These are phyloP conservation scores for Xylona heveae DNA, from an alignment of 495 filamentous ascomycete species.

Conservation along the genomic window DNA sequence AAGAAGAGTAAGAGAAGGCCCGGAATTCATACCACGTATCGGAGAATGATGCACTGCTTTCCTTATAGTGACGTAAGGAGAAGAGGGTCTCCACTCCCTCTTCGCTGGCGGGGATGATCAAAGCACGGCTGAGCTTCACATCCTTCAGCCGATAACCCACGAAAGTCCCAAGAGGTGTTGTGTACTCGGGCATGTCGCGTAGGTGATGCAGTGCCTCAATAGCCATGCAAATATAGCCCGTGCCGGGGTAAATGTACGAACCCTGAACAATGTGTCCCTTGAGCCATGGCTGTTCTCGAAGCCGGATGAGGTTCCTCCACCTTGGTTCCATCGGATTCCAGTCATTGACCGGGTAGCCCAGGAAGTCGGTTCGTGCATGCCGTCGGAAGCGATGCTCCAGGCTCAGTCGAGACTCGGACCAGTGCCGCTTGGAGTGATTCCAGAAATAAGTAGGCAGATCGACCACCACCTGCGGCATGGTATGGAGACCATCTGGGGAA, in stretches of 20 bases:
- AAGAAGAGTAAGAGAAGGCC: not conserved
- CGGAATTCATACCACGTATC: not conserved
- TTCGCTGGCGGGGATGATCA: slow-evolving; percentile 7
- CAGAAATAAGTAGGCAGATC: slow-evolving; percentile 30
- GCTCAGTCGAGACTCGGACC: slow-evolving; percentile 25
- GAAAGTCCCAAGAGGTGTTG: no score
- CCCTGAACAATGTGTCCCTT: no score
- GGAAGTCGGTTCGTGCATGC: slow-evolving; percentile 22
- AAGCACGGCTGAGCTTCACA: no score
- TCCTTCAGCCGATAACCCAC: no score
- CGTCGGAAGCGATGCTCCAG: slow-evolving; percentile 24
- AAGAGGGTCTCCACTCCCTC: slow-evolving; percentile 5
- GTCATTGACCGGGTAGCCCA: slow-evolving; percentile 21
- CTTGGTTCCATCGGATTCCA: slow-evolving; percentile 21
- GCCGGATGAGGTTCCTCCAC: slow-evolving; percentile 27
- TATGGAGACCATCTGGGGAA: no score
- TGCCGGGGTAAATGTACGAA: slow-evolving; percentile 27
- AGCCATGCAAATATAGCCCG: slow-evolving; percentile 25
- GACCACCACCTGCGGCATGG: slow-evolving; percentile 13
- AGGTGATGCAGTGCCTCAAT: slow-evolving; percentile 23
- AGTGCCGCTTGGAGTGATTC: slow-evolving; percentile 20
- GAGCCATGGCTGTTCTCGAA: slow-evolving; percentile 26
- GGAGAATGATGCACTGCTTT: no score
- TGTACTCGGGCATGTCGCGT: no score
- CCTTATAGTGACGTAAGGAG: slow-evolving; percentile 10